Percentiles rank a stretch among this genome's conserved stretches.
Conservation (phyloP, 305 asterid genomes). For the Solanum hybrid region DNA sequence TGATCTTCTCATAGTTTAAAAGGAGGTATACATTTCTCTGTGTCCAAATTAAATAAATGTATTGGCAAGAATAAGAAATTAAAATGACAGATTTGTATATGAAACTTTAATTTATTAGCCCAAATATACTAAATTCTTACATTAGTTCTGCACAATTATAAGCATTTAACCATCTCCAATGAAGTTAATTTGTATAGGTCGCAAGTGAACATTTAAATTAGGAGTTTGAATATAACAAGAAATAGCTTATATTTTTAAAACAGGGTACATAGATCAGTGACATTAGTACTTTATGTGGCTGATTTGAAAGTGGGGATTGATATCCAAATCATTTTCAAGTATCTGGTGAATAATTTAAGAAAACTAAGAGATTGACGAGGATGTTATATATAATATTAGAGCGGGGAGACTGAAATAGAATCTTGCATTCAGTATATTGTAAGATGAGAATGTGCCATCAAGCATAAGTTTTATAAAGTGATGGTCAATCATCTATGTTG, state of each 20-base stretch:
- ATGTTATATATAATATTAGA: too few species aligned
- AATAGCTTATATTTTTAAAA: not conserved
- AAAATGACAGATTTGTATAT: not conserved
- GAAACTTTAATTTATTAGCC: not conserved
- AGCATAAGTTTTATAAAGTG: not conserved
- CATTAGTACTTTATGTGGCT: too few species aligned
- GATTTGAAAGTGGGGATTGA: not conserved
- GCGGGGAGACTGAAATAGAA: too few species aligned
- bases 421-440: not conserved
- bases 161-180: not conserved
- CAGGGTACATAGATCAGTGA: not conserved
- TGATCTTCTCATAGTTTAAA: not conserved
- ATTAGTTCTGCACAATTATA: not conserved
- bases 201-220: not conserved
- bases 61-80: not conserved
- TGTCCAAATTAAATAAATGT: not conserved
- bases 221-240: not conserved
- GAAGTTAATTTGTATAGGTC: not conserved
- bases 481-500: not conserved
- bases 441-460: not conserved
- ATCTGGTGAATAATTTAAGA: too few species aligned
- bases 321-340: not conserved
- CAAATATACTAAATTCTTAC: not conserved
- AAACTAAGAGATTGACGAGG: too few species aligned
- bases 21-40: not conserved